Conservation (phyloP, 1,139 yeast species). For the Candida labiduridarum region DNA sequence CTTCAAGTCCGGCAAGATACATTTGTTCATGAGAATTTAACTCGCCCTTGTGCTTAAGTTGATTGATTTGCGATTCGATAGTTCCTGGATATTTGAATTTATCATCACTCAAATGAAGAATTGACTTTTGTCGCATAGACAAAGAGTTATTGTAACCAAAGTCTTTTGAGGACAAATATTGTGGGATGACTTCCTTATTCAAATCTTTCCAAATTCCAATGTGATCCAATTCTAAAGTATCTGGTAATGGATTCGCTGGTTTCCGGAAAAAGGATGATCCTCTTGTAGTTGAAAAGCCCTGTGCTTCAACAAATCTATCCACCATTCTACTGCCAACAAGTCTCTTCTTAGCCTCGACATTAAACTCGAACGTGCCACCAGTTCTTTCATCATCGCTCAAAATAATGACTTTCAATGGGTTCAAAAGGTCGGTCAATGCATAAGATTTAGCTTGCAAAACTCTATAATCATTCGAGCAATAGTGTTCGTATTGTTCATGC, state of each 20-base stretch:
- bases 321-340: constrained; percentile 26
- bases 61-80: constrained; percentile 22
- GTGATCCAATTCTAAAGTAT: constrained; percentile 22
- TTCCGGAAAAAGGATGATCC: constrained; percentile 6
- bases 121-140: constrained; percentile 17
- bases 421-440: constrained; percentile 31
- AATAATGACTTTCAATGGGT: constrained; percentile 33
- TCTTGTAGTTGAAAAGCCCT: constrained; percentile 10
- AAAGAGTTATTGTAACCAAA: constrained; percentile 28
- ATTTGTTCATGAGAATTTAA: constrained; percentile 23
- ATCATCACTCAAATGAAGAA: constrained; percentile 20
- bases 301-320: constrained; percentile 19
- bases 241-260: constrained; percentile 16
- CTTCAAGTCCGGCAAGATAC: constrained; percentile 29
- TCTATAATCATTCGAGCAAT: constrained; percentile 30
- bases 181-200: constrained; percentile 21
- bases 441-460: constrained; percentile 32
- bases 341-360: constrained; percentile 27
- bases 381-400: constrained; percentile 18
- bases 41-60: constrained; percentile 18
- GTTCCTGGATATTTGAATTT: constrained; percentile 26
- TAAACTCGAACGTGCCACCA: constrained; percentile 36
- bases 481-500: constrained; percentile 31
- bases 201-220: constrained; percentile 22
- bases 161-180: constrained; percentile 21